phyloP scores from a whole-genome alignment of 306 rosid genomes.

The Delonix regia region DNA sequence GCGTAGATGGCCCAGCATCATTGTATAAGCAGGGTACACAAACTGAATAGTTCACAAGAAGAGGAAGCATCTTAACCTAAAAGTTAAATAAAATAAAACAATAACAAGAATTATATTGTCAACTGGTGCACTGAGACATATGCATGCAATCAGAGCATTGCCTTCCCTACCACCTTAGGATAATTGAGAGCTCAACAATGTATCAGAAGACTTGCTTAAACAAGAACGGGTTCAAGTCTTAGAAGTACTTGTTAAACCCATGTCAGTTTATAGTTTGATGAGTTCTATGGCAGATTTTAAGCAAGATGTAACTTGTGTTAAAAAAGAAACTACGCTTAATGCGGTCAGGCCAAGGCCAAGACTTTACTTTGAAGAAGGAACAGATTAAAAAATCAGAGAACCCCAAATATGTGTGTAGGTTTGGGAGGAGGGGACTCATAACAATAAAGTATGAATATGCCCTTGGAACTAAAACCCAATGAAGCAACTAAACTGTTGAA shows the following conservation, averaged over 20 bases:
- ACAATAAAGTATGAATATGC: neutral
- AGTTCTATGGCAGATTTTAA: neutral
- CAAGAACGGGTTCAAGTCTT: neutral
- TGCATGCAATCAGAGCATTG: neutral
- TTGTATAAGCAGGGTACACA: slow-evolving; percentile 66
- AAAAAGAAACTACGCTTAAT: neutral
- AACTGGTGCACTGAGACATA: neutral
- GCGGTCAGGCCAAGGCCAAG: slow-evolving; percentile 4
- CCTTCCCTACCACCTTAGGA: neutral
- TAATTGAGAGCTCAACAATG: neutral
- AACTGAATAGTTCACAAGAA: slow-evolving; percentile 56
- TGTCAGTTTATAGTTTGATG: neutral
- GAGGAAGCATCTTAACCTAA: slow-evolving; percentile 14
- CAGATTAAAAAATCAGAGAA: neutral
- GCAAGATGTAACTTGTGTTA: neutral
- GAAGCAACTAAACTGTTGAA: neutral
- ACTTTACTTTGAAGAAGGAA: neutral
- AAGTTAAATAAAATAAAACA: slow-evolving; percentile 8
- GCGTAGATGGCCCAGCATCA: slow-evolving; percentile 73
- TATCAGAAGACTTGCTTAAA: neutral
- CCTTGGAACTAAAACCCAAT: neutral
- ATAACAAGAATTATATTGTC: neutral
- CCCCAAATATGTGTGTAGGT: neutral
- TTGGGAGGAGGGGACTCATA: neutral
- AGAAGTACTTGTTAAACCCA: neutral